Conservation (phyloP, 1,284 basidiomycete genomes). For the Coniferiporia sulphurascens region DNA sequence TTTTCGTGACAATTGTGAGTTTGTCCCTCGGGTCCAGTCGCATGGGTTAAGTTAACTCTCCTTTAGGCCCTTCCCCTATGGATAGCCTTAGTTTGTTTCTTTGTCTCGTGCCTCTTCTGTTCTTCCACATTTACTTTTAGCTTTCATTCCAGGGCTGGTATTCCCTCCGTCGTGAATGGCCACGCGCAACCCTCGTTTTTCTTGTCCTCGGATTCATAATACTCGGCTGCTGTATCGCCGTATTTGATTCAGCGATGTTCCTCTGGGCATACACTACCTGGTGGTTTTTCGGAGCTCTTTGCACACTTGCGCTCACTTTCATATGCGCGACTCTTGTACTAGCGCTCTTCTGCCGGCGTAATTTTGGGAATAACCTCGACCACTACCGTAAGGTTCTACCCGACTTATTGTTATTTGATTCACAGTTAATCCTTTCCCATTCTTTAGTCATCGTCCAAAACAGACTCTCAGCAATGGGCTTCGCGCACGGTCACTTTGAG, state of each 20-base stretch:
- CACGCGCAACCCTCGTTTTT: slow-evolving; percentile 20
- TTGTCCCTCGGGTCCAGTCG: not conserved
- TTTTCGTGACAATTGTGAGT: slow-evolving; percentile 18
- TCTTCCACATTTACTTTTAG: not conserved
- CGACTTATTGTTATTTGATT: not conserved
- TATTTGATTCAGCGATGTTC: slow-evolving; percentile 21
- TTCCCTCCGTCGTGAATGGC: slow-evolving; percentile 20
- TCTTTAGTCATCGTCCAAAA: slow-evolving; percentile 9
- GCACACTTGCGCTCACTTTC: slow-evolving; percentile 15
- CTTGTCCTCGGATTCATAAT: slow-evolving; percentile 13
- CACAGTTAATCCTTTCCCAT: not conserved
- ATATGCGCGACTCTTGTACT: slow-evolving; percentile 19
- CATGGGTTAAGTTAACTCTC: not conserved
- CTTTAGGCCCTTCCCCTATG: slow-evolving; percentile 13
- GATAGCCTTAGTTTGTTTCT: slow-evolving; percentile 10
- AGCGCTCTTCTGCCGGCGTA: slow-evolving; percentile 21
- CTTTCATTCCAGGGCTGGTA: slow-evolving; percentile 19
- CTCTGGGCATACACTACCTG: slow-evolving; percentile 23
- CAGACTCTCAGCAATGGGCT: slow-evolving; percentile 2
- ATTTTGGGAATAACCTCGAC: slow-evolving; percentile 23
- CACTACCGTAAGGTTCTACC: slow-evolving; percentile 18
- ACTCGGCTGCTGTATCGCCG: slow-evolving; percentile 13
- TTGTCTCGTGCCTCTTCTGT: not conserved
- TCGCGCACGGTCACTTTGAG: slow-evolving; percentile 15
- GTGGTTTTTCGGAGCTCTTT: slow-evolving; percentile 23